Conservation (phyloP, 2,329 filamentous ascomycete species). For the Diaporthe nobilis region DNA sequence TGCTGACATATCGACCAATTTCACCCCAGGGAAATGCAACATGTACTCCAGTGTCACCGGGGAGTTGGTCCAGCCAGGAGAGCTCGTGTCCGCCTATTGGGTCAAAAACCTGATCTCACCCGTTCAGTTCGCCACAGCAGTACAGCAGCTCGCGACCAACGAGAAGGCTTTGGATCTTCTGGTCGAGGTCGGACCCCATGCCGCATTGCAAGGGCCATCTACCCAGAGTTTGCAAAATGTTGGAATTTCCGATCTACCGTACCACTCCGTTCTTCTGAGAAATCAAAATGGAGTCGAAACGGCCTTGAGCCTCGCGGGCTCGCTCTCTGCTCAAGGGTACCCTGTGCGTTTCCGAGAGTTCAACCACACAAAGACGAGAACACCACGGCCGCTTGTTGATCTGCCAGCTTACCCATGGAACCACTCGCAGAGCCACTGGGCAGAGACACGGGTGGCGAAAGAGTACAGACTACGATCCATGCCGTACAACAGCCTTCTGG, state of each 20-base stretch:
- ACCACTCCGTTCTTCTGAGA: neutral
- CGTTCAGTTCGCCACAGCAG: neutral
- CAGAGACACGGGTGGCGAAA: conserved; percentile 52
- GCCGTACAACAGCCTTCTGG: neutral
- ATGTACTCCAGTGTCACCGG: conserved; percentile 5
- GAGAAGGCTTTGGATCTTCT: neutral
- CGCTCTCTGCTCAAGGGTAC: neutral
- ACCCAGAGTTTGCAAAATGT: neutral
- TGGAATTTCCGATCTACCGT: neutral
- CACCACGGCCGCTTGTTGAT: conserved; percentile 43
- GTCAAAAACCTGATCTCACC: neutral
- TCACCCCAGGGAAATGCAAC: neutral
- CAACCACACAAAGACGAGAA: neutral
- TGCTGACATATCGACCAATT: neutral
- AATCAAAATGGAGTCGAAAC: neutral
- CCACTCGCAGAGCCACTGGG: conserved; percentile 58
- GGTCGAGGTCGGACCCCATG: neutral
- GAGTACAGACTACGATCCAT: conserved; percentile 38
- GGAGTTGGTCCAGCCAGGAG: neutral
- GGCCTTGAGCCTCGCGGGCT: neutral
- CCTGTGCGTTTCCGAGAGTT: neutral
- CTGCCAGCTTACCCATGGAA: conserved; percentile 64
- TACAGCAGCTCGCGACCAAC: neutral
- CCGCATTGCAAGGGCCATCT: neutral
- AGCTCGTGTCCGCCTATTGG: neutral